Conservation (phyloP, 768 basidiomycete genomes). For the Kwoniella sp. region DNA sequence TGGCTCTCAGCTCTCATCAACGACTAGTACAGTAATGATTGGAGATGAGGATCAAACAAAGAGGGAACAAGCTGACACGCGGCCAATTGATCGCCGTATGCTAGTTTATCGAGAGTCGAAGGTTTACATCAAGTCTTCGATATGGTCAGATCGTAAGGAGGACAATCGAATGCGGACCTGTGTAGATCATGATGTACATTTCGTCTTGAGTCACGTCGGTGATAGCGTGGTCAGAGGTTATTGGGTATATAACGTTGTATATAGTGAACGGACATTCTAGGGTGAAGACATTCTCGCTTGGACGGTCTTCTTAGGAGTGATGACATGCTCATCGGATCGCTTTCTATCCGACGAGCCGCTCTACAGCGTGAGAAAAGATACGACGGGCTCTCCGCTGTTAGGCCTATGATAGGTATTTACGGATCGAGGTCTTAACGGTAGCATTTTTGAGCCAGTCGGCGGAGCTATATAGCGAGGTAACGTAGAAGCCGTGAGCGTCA, state of each 20-base stretch:
- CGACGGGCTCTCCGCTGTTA: background rate
- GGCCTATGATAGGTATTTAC: slow-evolving; percentile 6
- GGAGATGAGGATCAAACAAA: background rate
- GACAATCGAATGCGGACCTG: background rate
- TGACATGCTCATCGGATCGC: too few species aligned
- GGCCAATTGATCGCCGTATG: background rate
- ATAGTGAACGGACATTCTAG: too few species aligned
- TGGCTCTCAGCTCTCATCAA: background rate
- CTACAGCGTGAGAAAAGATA: too few species aligned
- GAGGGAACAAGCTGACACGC: background rate
- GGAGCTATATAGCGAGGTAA: slow-evolving; percentile 17
- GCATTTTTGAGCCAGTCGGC: slow-evolving; percentile 20
- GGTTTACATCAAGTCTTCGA: slow-evolving; percentile 40
- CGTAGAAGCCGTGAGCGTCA: too few species aligned
- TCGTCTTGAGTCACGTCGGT: background rate
- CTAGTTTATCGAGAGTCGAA: slow-evolving; percentile 31
- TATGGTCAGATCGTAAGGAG: slow-evolving; percentile 16
- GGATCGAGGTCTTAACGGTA: slow-evolving; percentile 1
- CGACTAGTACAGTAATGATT: too few species aligned
- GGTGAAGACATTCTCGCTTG: too few species aligned
- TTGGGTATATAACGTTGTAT: too few species aligned
- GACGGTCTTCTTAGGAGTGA: too few species aligned
- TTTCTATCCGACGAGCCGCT: too few species aligned
- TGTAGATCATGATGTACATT: background rate
- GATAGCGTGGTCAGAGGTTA: too few species aligned